Base-by-base conservation (phyloP, 306 rosid species). In the Trichosanthes truncata region DNA sequence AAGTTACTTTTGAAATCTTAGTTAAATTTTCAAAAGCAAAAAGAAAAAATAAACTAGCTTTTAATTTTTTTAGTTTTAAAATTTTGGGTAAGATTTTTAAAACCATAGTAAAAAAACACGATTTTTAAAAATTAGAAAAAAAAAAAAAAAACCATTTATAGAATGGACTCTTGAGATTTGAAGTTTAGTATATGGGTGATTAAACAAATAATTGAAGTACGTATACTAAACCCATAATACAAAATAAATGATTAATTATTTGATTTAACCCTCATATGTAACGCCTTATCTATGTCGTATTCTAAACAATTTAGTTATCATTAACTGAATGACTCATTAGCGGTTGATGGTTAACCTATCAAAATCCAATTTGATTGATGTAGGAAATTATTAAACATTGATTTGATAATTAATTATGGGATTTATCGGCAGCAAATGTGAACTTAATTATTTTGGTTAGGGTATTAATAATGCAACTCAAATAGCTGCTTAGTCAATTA, bases 401-500 rank as follows among this genome's bases (percentile, higher is more conserved):
- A 72, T 72, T 72, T 72, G 77, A 72, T 72, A 0, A 72, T 72
- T 72, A 46, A 14, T 45, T 14, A 48, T 72, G 52, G 23, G 77
- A 46, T 72, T 63, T 72, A 72, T 13, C 6, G 21, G 49, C 31
- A 69, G 76, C 33, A 36, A 46, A 25, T 72, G 5, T 72, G 77
- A 43, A n/a, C 57, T 46, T 72, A 72, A 72, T 46, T 46, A 72
- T 14, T 7, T 72, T 46, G 55, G 12, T 72, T 72, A 46, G 36
- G 49, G 49, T 67, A 38, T 38, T 69, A 72, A 72, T 72, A 72
- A 72, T 72, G 52, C 77, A 72, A 46, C 77, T 21, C 40, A 46
- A 45, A 72, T 45, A 72, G 40, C 3, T 72, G 41, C 40, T 46
- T 21, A 45, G 59, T 46, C 36, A 41, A 40, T 40, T 71, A 45